Evolutionary conservation across 106 monocot genomes (phyloP).

Genomic region (Acorus calamus): DNA sequence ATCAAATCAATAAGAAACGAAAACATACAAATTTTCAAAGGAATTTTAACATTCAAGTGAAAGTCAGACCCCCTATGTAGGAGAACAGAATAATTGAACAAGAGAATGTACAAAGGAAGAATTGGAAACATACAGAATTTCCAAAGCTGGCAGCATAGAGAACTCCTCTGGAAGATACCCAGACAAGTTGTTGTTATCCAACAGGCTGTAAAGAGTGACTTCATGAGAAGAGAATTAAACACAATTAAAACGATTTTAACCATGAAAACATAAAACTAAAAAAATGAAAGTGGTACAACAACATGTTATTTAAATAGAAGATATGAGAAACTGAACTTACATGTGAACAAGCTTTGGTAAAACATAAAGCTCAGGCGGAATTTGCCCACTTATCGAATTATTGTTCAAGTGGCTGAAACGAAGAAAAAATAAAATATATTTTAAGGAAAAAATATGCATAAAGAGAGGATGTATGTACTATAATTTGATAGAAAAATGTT

Average conservation of each 20-base stretch:
- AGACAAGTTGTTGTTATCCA: slow-evolving; percentile 97
- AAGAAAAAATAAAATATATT: slow-evolving; percentile 13
- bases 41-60: no score
- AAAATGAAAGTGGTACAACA: no score
- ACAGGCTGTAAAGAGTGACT: slow-evolving; percentile 48
- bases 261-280: neutral
- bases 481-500: no score
- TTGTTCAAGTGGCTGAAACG: slow-evolving; percentile 94
- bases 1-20: no score
- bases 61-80: no score
- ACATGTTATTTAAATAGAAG: no score
- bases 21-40: no score
- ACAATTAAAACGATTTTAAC: slow-evolving; percentile 1
- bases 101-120: no score
- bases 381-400: slow-evolving; percentile 90
- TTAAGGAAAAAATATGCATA: no score
- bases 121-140: slow-evolving; percentile 59
- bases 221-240: slow-evolving; percentile 6
- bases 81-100: no score
- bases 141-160: slow-evolving; percentile 48
- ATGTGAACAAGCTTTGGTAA: slow-evolving; percentile 81
- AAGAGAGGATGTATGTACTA: no score
- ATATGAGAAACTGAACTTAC: slow-evolving; percentile 32
- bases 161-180: slow-evolving; percentile 73
- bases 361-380: slow-evolving; percentile 67